phyloP scores from a whole-genome alignment of 768 basidiomycete species.

The Pisolithus sp. region DNA sequence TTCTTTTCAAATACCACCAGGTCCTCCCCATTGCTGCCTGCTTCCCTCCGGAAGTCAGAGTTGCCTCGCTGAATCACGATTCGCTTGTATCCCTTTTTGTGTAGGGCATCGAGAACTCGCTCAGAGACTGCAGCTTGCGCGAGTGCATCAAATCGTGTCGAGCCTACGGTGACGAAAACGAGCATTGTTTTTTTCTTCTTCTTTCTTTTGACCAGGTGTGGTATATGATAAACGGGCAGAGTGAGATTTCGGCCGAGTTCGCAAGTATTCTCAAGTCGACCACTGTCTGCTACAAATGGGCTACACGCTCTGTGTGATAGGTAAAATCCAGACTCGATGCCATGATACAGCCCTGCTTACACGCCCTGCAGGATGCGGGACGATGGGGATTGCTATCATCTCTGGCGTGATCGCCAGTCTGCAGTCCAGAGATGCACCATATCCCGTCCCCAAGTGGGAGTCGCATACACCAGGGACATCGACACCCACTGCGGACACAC shows the following conservation, averaged over 20 bases:
- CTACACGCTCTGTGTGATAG: conserved; percentile 87
- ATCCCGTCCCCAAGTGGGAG: conserved; percentile 49
- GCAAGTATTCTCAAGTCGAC: neutral
- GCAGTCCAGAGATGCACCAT: conserved; percentile 38
- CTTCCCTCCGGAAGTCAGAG: conserved; percentile 39
- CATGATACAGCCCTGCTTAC: conserved; percentile 10
- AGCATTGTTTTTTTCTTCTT: conserved; percentile 13
- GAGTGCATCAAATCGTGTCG: conserved; percentile 78
- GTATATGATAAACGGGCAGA: too few species aligned
- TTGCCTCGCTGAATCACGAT: conserved; percentile 78
- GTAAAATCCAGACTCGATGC: conserved; percentile 26
- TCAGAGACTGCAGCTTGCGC: conserved; percentile 53
- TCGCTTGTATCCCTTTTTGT: conserved; percentile 45
- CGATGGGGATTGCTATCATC: conserved; percentile 94
- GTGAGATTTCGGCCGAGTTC: neutral
- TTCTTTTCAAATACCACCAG: conserved; percentile 16
- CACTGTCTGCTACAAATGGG: conserved; percentile 50
- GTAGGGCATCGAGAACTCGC: conserved; percentile 51
- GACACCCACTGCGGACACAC: conserved; percentile 49
- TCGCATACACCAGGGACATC: conserved; percentile 66
- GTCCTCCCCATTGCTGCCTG: conserved; percentile 10
- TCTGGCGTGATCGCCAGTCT: conserved; percentile 89
- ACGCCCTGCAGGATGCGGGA: conserved; percentile 75
- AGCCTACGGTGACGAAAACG: conserved; percentile 83
- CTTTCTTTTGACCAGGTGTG: too few species aligned